Conservation (phyloP, 2,329 filamentous ascomycete genomes). For the Penicillium sp. region DNA sequence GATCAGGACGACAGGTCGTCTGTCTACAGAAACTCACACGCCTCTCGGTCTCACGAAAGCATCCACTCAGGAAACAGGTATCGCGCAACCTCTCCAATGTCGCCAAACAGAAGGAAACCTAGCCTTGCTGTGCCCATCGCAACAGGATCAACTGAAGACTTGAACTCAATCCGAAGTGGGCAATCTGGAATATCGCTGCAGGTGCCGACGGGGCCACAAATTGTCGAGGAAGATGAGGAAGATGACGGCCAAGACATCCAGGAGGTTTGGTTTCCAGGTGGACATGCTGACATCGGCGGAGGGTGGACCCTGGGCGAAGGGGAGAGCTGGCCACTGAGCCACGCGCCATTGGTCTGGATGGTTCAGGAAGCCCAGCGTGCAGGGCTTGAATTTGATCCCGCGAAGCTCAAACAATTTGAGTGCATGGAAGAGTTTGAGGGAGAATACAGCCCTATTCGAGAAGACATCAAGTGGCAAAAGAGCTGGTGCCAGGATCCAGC, state of each 20-base stretch:
- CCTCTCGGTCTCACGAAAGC: slow-evolving; percentile 32
- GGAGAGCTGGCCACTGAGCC: slow-evolving; percentile 14
- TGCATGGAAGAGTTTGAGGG: slow-evolving; percentile 57
- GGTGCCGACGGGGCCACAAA: slow-evolving; percentile 26
- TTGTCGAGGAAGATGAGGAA: slow-evolving; percentile 28
- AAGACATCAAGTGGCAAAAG: slow-evolving; percentile 25
- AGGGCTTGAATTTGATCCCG: slow-evolving; percentile 68
- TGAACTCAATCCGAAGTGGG: slow-evolving; percentile 36
- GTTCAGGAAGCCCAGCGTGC: slow-evolving; percentile 65
- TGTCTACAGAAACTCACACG: slow-evolving; percentile 35
- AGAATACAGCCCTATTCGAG: slow-evolving; percentile 41
- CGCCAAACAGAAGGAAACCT: slow-evolving; percentile 15
- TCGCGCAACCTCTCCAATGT: slow-evolving; percentile 31
- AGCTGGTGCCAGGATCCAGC: slow-evolving; percentile 22
- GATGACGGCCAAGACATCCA: slow-evolving; percentile 71
- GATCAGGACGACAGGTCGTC: slow-evolving; percentile 29
- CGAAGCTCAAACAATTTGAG: slow-evolving; percentile 59
- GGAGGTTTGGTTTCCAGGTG: slow-evolving; percentile 76
- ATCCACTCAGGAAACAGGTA: slow-evolving; percentile 30
- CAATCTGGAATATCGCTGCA: slow-evolving; percentile 37
- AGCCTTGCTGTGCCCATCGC: slow-evolving; percentile 37
- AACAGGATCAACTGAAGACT: slow-evolving; percentile 35
- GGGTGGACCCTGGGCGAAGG: slow-evolving; percentile 65
- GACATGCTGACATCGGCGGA: slow-evolving; percentile 79
- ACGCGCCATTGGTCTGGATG: slow-evolving; percentile 66